These are phyloP conservation scores for Colletotrichum siamense DNA, from an alignment of 2,329 filamentous ascomycete species.

Conservation along the genomic window DNA sequence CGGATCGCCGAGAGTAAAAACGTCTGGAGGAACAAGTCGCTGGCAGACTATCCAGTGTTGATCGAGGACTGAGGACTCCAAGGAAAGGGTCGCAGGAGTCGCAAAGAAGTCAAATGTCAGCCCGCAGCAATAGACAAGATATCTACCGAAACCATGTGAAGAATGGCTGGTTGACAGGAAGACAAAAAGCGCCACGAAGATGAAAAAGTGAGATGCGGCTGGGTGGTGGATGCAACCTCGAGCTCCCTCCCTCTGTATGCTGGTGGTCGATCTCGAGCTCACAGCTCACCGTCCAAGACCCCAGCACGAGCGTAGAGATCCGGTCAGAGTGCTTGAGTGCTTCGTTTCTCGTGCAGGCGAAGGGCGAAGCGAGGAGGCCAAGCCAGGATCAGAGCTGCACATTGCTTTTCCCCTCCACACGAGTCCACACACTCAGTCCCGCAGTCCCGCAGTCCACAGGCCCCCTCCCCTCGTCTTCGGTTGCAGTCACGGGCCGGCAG, in stretches of 20 bases:
- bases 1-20: background rate
- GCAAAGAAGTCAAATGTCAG: background rate
- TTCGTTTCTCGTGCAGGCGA: background rate
- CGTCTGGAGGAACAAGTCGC: background rate
- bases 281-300: background rate
- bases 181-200: background rate
- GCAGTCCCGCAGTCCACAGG: background rate
- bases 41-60: background rate
- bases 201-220: background rate
- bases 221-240: background rate
- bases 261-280: background rate
- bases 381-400: conserved; percentile 2
- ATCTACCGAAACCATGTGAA: background rate
- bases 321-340: background rate
- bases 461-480: background rate
- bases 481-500: background rate
- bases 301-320: background rate
- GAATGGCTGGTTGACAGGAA: background rate
- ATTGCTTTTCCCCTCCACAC: background rate
- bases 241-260: background rate
- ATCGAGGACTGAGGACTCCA: background rate
- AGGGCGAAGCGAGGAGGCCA: conserved; percentile 16
- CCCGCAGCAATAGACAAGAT: background rate
- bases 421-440: background rate
- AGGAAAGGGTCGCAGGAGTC: background rate